Conservation (phyloP, 805 yeast species). For the Candida orba region DNA sequence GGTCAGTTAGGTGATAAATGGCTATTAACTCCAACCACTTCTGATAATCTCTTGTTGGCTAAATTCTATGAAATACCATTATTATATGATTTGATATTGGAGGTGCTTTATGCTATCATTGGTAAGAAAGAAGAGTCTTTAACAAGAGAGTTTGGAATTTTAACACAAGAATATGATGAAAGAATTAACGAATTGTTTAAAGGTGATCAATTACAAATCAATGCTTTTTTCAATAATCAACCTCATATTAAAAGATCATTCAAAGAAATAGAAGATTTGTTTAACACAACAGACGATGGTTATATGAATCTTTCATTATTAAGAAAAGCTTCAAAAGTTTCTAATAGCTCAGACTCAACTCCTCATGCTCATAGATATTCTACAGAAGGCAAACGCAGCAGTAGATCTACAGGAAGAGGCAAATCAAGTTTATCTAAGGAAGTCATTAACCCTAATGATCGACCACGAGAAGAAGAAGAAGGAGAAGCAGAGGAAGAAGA, state of each 20-base stretch:
- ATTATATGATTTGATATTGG: slow-evolving; percentile 60
- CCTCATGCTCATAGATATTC: slow-evolving; percentile 7
- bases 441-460: slow-evolving; percentile 9
- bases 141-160: slow-evolving; percentile 21
- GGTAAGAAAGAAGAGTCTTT: slow-evolving; percentile 56
- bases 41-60: slow-evolving; percentile 56
- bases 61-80: slow-evolving; percentile 64
- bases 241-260: slow-evolving; percentile 27
- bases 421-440: slow-evolving; percentile 15
- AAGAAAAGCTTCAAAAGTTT: slow-evolving; percentile 37
- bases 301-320: slow-evolving; percentile 48
- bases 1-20: slow-evolving; percentile 76
- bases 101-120: slow-evolving; percentile 60
- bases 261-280: slow-evolving; percentile 45
- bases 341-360: slow-evolving; percentile 1
- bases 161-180: slow-evolving; percentile 21
- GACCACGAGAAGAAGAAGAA: slow-evolving; percentile 21
- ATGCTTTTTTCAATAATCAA: slow-evolving; percentile 20
- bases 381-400: neutral
- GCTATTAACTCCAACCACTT: slow-evolving; percentile 61
- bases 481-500: slow-evolving; percentile 11
- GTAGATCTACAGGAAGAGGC: neutral
- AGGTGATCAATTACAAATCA: slow-evolving; percentile 19
- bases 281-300: slow-evolving; percentile 61
- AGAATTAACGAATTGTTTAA: slow-evolving; percentile 18